Conservation (phyloP, 176 grass and related monocot genomes). For the Oryza nivara region DNA sequence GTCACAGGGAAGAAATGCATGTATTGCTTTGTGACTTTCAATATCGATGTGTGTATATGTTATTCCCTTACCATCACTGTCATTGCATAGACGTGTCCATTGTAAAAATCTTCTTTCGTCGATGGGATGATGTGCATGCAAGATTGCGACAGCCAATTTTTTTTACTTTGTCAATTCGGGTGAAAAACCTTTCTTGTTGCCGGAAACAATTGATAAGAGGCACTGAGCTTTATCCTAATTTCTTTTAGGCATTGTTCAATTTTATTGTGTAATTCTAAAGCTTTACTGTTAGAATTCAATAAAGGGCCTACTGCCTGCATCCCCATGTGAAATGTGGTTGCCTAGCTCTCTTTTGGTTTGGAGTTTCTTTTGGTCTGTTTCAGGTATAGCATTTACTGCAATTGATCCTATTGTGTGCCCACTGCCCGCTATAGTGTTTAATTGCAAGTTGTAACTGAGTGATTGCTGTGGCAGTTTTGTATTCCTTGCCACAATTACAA, state of each 20-base stretch:
- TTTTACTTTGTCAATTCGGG: constrained; percentile 5
- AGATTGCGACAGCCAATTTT: constrained; percentile 44
- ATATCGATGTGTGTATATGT: constrained; percentile 32
- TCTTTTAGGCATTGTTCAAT: neutral
- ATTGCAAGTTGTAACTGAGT: constrained; percentile 34
- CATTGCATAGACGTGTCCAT: constrained; percentile 10
- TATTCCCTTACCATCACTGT: constrained; percentile 30
- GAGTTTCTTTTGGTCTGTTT: constrained; percentile 2
- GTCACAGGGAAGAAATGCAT: constrained; percentile 25
- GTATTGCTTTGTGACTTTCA: neutral
- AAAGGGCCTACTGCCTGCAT: neutral
- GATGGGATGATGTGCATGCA: constrained; percentile 12
- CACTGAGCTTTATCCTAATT: neutral
- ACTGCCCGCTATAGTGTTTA: neutral
- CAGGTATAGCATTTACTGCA: constrained; percentile 11
- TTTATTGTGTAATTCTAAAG: constrained; percentile 6
- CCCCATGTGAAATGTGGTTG: neutral
- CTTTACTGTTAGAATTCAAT: neutral
- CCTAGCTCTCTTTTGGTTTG: neutral
- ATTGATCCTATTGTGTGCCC: neutral
- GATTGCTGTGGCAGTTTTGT: constrained; percentile 18
- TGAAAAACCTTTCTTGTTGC: neutral
- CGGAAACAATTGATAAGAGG: neutral
- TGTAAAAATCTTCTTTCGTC: constrained; percentile 5
- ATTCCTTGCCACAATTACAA: neutral